Evolutionary conservation across 768 basidiomycete species (phyloP).

Genomic region (Strobilomyces confusus): DNA sequence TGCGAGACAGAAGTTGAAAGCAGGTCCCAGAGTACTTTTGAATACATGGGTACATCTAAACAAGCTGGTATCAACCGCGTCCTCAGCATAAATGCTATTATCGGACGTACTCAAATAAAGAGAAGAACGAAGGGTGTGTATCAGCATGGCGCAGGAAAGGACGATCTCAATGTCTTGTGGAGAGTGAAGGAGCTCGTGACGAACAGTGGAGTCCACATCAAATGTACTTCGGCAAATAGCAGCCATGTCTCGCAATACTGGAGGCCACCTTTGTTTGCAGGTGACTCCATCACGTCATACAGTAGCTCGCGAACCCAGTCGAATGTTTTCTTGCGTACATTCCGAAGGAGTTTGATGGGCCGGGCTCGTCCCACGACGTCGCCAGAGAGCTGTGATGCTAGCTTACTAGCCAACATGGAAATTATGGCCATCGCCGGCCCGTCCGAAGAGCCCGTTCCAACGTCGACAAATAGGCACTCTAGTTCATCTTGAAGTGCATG

Average conservation of each 20-base stretch:
- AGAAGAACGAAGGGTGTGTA: no score
- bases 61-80: no score
- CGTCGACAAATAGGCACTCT: not conserved
- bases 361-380: not conserved
- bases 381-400: not conserved
- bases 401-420: not conserved
- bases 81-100: no score
- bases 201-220: not conserved
- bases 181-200: not conserved
- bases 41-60: not conserved
- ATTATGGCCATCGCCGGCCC: not conserved
- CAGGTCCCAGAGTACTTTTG: no score
- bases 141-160: not conserved
- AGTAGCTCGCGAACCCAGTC: not conserved
- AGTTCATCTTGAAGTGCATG: not conserved
- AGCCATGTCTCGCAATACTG: not conserved
- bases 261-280: not conserved
- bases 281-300: not conserved
- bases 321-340: not conserved
- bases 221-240: not conserved
- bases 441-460: not conserved
- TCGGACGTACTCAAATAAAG: no score
- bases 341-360: not conserved
- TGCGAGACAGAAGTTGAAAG: not conserved
- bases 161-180: not conserved